phyloP scores from a whole-genome alignment of 495 filamentous ascomycete species.

The Hypomontagnella submonticulosa region DNA sequence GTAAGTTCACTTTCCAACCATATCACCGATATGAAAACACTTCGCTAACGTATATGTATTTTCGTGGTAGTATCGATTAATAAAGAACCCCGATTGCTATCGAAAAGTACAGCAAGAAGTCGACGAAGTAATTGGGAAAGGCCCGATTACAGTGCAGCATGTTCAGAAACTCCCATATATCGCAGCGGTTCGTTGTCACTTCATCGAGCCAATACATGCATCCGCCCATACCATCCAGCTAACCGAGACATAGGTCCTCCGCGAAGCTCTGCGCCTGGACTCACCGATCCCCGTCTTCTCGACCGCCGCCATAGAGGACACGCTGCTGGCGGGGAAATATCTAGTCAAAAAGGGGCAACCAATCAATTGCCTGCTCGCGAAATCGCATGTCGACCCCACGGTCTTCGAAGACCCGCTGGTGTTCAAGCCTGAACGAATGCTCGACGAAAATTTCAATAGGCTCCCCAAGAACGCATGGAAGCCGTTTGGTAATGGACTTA shows the following conservation, averaged over 20 bases:
- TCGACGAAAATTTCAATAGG: constrained; percentile 65
- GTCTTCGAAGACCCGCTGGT: constrained; percentile 60
- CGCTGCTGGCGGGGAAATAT: constrained; percentile 71
- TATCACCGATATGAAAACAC: background rate
- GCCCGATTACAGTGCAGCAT: constrained; percentile 68
- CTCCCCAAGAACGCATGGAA: constrained; percentile 64
- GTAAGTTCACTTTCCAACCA: background rate
- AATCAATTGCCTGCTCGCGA: constrained; percentile 59
- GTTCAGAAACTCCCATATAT: constrained; percentile 71
- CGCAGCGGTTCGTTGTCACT: constrained; percentile 48
- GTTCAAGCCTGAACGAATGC: constrained; percentile 67
- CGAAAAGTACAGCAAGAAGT: constrained; percentile 51
- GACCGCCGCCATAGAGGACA: constrained; percentile 53
- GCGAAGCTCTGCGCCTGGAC: constrained; percentile 72
- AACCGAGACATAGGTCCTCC: constrained; percentile 51
- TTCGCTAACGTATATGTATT: constrained; percentile 1
- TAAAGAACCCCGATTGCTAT: constrained; percentile 51
- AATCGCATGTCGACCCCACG: constrained; percentile 53
- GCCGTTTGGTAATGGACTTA: constrained; percentile 33
- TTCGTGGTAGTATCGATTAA: constrained; percentile 45
- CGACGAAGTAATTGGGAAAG: constrained; percentile 66
- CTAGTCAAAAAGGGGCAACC: constrained; percentile 63
- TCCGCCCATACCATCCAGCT: background rate
- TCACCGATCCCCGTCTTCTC: constrained; percentile 70
- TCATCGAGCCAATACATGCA: background rate